A percentile compares a stretch with the other conserved stretches of the same genome.
Evolutionary conservation across 1,139 yeast genomes (phyloP).

Genomic region (Candida sanyaensis): DNA sequence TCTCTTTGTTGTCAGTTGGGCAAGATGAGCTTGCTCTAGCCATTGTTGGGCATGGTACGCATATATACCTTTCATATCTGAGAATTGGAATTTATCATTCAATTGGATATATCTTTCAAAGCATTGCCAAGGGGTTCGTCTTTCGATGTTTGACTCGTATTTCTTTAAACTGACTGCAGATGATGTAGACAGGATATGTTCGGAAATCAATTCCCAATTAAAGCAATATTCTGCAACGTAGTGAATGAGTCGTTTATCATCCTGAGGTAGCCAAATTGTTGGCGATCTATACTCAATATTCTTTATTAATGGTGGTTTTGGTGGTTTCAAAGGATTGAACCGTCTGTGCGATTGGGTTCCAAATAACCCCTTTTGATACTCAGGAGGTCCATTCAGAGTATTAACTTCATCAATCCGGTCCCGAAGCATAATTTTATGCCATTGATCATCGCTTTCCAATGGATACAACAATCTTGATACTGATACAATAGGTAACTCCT

Average conservation of each 20-base stretch:
- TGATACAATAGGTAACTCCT: conserved; percentile 23
- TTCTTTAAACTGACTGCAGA: conserved; percentile 59
- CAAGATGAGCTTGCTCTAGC: conserved; percentile 88
- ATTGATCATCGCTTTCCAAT: conserved; percentile 60
- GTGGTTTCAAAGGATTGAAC: conserved; percentile 70
- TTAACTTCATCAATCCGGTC: conserved; percentile 33
- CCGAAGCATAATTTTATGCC: conserved; percentile 61
- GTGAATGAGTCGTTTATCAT: conserved; percentile 77
- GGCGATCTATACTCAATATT: conserved; percentile 83
- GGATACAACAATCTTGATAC: conserved; percentile 60
- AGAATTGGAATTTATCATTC: conserved; percentile 81
- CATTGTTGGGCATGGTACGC: conserved; percentile 86
- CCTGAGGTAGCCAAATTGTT: conserved; percentile 94
- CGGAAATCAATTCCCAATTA: conserved; percentile 91
- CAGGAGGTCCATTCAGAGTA: conserved; percentile 28
- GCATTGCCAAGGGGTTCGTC: conserved; percentile 98
- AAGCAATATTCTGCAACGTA: conserved; percentile 85
- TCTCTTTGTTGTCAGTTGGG: conserved; percentile 84
- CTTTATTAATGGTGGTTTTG: conserved; percentile 81
- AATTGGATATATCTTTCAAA: conserved; percentile 94
- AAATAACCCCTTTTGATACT: conserved; percentile 58
- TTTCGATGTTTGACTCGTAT: conserved; percentile 83
- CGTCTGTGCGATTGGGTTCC: conserved; percentile 62
- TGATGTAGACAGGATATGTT: conserved; percentile 61
- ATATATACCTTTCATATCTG: conserved; percentile 85